These are phyloP conservation scores for Arthrobotrys entomopaga DNA, from an alignment of 2,329 filamentous ascomycete genomes.

Conservation along the genomic window DNA sequence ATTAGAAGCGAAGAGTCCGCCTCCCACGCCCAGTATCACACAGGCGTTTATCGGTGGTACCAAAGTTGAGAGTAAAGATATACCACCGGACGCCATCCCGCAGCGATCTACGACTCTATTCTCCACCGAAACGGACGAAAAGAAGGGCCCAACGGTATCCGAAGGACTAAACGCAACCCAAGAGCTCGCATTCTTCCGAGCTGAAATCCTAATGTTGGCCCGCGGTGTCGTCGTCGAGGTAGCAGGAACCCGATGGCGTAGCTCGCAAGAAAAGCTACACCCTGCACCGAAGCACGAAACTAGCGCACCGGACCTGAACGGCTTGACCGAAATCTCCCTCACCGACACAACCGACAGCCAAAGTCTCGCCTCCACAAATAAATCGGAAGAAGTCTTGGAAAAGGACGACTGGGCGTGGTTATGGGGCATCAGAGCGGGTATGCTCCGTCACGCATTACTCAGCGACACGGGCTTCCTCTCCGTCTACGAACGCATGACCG, in stretches of 20 bases:
- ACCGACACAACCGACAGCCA: constrained; percentile 26
- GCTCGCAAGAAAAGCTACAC: constrained; percentile 63
- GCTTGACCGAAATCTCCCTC: constrained; percentile 53
- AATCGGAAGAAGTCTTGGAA: constrained; percentile 48
- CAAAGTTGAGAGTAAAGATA: constrained; percentile 25
- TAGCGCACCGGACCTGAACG: constrained; percentile 57
- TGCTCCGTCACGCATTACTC: constrained; percentile 71
- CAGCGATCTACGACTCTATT: constrained; percentile 37
- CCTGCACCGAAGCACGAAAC: constrained; percentile 59
- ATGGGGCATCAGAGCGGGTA: constrained; percentile 66
- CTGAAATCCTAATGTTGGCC: constrained; percentile 82
- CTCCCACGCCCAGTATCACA: constrained; percentile 52
- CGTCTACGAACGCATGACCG: constrained; percentile 78
- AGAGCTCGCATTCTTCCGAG: constrained; percentile 82
- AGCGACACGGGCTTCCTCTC: constrained; percentile 71
- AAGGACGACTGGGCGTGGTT: constrained; percentile 55
- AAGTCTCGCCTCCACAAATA: constrained; percentile 47
- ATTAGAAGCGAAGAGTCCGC: constrained; percentile 35
- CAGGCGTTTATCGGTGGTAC: constrained; percentile 24
- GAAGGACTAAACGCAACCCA: constrained; percentile 72
- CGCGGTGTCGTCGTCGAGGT: constrained; percentile 81
- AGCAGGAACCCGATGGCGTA: constrained; percentile 69
- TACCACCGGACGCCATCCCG: constrained; percentile 35
- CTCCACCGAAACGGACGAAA: constrained; percentile 62
- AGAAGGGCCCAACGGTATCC: constrained; percentile 67